phyloP scores from a whole-genome alignment of 306 rosid species.

The Prosopis cineraria region DNA sequence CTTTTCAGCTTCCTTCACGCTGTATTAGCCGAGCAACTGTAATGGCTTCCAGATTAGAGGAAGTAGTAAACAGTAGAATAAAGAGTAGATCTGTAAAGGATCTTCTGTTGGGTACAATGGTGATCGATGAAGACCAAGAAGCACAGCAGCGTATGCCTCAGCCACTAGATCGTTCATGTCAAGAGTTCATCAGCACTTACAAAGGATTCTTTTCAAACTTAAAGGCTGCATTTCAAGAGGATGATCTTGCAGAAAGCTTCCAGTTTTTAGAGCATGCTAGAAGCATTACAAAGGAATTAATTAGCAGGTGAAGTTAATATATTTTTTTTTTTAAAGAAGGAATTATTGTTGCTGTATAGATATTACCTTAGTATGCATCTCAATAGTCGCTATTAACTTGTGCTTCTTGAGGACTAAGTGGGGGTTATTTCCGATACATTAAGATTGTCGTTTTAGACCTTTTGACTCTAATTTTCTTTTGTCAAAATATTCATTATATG shows the following conservation, averaged over 20 bases:
- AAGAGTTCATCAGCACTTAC: constrained; percentile 41
- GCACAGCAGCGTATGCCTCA: constrained; percentile 29
- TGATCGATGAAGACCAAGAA: constrained; percentile 41
- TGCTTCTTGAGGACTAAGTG: background rate
- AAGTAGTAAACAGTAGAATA: constrained; percentile 52
- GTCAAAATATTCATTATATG: constrained; percentile 6
- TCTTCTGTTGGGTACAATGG: constrained; percentile 30
- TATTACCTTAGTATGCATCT: constrained; percentile 1
- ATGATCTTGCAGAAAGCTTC: constrained; percentile 46
- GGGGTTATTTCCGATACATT: background rate
- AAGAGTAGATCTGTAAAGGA: constrained; percentile 41
- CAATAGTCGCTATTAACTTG: constrained; percentile 16
- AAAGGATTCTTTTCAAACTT: constrained; percentile 55
- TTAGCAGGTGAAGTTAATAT: constrained; percentile 45
- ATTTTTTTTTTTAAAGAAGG: background rate
- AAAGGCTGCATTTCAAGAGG: constrained; percentile 49
- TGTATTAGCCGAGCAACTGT: constrained; percentile 68
- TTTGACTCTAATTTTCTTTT: constrained; percentile 15
- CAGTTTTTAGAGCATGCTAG: constrained; percentile 59
- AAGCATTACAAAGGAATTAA: constrained; percentile 57
- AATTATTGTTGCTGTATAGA: background rate
- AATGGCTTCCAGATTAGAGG: constrained; percentile 84
- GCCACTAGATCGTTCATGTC: constrained; percentile 21
- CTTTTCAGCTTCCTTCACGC: constrained; percentile 68
- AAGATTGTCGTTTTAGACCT: constrained; percentile 5